Conservation (phyloP, 495 filamentous ascomycete genomes). For the Hypoxylon perforatum region DNA sequence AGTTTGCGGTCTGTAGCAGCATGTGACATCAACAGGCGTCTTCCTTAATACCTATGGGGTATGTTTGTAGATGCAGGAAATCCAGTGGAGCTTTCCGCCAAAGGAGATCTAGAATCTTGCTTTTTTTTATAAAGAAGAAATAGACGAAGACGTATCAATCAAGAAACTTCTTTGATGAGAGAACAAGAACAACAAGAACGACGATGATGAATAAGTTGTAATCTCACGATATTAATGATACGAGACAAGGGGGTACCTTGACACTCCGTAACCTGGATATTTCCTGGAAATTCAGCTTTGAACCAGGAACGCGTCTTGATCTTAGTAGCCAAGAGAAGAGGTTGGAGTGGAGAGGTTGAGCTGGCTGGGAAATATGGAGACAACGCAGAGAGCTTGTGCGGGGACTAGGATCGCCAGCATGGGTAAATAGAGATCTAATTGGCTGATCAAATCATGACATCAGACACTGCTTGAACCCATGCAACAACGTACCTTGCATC, state of each 20-base stretch:
- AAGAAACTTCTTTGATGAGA: not conserved
- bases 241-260: constrained; percentile 1
- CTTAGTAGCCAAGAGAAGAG: not conserved
- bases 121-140: constrained; percentile 15
- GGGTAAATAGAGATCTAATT: constrained; percentile 10
- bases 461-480: not conserved
- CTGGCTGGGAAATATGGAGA: not conserved
- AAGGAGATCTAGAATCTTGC: constrained; percentile 8
- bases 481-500: constrained; percentile 19
- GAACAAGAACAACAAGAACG: not conserved
- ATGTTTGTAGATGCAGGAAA: too few species aligned
- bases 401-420: constrained; percentile 21
- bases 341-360: constrained; percentile 22
- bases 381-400: constrained; percentile 11
- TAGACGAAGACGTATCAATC: constrained; percentile 1
- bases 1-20: not conserved
- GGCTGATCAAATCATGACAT: constrained; percentile 24
- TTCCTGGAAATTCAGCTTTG: constrained; percentile 7
- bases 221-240: not conserved
- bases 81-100: not conserved
- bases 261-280: not conserved
- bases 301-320: constrained; percentile 21
- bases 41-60: not conserved
- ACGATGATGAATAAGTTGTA: not conserved
- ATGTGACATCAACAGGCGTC: constrained; percentile 20